A percentile compares a stretch with the other conserved stretches of the same genome.
Conservation (phyloP, 768 basidiomycete genomes). For the Amanita jacksonii region DNA sequence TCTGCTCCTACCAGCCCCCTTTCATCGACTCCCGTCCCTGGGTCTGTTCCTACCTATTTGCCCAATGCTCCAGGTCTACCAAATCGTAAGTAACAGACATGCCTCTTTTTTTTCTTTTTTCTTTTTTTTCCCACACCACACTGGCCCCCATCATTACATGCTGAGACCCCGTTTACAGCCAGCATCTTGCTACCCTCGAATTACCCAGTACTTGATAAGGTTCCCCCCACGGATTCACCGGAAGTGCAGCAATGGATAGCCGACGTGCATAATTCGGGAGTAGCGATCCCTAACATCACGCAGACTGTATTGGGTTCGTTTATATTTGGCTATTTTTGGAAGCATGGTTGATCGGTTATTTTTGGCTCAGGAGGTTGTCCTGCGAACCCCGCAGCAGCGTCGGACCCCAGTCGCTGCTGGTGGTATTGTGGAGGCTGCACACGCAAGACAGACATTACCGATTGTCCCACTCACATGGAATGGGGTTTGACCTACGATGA, state of each 20-base stretch:
- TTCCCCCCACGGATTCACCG: slow-evolving; percentile 50
- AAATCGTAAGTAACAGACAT: slow-evolving; percentile 39
- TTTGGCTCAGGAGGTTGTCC: slow-evolving; percentile 41
- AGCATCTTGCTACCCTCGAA: slow-evolving; percentile 35
- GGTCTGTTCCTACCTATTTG: slow-evolving; percentile 40
- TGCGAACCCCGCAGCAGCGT: slow-evolving; percentile 45
- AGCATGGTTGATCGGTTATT: not conserved
- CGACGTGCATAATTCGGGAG: slow-evolving; percentile 45
- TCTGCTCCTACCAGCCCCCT: slow-evolving; percentile 36
- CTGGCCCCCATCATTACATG: not conserved
- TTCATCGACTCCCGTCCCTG: slow-evolving; percentile 36
- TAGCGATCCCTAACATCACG: slow-evolving; percentile 46
- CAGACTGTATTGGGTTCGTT: slow-evolving; percentile 31
- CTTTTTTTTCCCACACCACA: no score
- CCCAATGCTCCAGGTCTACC: slow-evolving; percentile 53
- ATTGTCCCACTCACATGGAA: slow-evolving; percentile 58
- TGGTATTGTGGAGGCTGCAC: slow-evolving; percentile 76
- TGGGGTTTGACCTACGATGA: slow-evolving; percentile 64
- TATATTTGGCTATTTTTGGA: slow-evolving; percentile 5
- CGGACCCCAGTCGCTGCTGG: slow-evolving; percentile 56
- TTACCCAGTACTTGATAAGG: slow-evolving; percentile 59
- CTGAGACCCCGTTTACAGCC: slow-evolving; percentile 20
- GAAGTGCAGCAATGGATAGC: slow-evolving; percentile 65
- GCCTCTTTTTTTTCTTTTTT: no score
- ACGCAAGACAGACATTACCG: slow-evolving; percentile 53